Evolutionary conservation across 1,284 basidiomycete species (phyloP).

Genomic region (Papiliotrema laurentii): DNA sequence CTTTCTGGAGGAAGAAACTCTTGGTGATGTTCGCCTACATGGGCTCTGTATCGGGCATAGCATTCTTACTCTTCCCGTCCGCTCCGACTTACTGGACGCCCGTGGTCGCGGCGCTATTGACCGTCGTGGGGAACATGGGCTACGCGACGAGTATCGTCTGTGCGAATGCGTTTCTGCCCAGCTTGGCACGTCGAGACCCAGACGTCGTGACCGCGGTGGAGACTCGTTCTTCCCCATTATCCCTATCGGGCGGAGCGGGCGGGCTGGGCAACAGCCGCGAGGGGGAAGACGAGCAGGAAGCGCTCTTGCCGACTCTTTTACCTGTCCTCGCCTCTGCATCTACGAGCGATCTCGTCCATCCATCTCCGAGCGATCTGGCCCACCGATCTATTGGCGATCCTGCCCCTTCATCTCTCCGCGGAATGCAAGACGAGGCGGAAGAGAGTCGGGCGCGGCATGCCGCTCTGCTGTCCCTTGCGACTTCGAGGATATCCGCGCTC

Average conservation of each 20-base stretch:
- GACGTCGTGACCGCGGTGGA: slow-evolving; percentile 52
- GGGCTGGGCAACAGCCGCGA: background rate
- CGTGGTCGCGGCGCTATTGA: slow-evolving; percentile 60
- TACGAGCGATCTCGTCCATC: slow-evolving; percentile 6
- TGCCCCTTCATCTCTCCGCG: background rate
- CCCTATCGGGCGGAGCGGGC: background rate
- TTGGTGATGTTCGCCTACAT: slow-evolving; percentile 67
- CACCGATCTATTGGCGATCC: slow-evolving; percentile 14
- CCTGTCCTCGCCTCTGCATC: background rate
- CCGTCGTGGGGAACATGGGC: slow-evolving; percentile 69
- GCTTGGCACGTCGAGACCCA: slow-evolving; percentile 60
- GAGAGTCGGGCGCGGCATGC: background rate
- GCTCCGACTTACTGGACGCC: slow-evolving; percentile 58
- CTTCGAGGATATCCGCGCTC: slow-evolving; percentile 70
- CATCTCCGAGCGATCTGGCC: slow-evolving; percentile 9
- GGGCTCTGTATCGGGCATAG: slow-evolving; percentile 61
- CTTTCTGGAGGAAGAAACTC: slow-evolving; percentile 68
- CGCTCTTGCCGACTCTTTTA: background rate
- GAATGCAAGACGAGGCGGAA: background rate
- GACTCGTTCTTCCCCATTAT: too few relatives aligned
- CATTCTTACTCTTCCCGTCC: slow-evolving; percentile 70
- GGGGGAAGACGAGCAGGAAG: background rate
- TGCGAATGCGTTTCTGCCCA: slow-evolving; percentile 81
- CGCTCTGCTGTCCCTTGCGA: slow-evolving; percentile 60
- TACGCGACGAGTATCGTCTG: slow-evolving; percentile 81